phyloP scores from a whole-genome alignment of 2,329 filamentous ascomycete species.

The Clarireedia hainanense region DNA sequence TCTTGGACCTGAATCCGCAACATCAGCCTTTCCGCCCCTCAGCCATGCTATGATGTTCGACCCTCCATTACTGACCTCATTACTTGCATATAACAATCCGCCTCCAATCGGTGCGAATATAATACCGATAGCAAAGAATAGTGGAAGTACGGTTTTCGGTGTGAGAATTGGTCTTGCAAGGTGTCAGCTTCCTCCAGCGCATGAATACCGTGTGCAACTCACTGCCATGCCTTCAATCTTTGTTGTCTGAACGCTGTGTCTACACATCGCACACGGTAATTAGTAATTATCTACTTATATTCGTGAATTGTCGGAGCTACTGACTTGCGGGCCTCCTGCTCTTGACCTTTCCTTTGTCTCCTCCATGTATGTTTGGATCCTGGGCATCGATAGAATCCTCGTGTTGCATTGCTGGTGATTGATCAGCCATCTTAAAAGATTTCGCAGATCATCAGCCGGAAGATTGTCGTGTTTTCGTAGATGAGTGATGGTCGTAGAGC shows the following conservation, averaged over 20 bases:
- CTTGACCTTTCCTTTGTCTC: slow-evolving; percentile 72
- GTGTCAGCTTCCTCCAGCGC: slow-evolving; percentile 16
- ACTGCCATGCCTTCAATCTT: slow-evolving; percentile 98
- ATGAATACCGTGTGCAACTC: slow-evolving; percentile 33
- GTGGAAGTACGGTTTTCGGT: slow-evolving; percentile 82
- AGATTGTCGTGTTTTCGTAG: slow-evolving; percentile 1
- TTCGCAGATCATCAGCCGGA: slow-evolving; percentile 22
- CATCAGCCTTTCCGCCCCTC: background rate
- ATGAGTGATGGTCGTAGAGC: background rate
- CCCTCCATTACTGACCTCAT: slow-evolving; percentile 47
- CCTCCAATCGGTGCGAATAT: slow-evolving; percentile 93
- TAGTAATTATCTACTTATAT: slow-evolving; percentile 15
- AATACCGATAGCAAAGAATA: slow-evolving; percentile 85
- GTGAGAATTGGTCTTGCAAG: slow-evolving; percentile 75
- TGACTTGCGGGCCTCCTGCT: slow-evolving; percentile 84
- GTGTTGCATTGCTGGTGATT: slow-evolving; percentile 21
- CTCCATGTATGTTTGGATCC: slow-evolving; percentile 41
- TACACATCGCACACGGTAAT: slow-evolving; percentile 32
- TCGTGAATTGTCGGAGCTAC: slow-evolving; percentile 22
- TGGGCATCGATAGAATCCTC: slow-evolving; percentile 47
- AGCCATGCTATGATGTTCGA: background rate
- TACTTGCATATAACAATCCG: slow-evolving; percentile 76
- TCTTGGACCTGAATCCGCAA: slow-evolving; percentile 48
- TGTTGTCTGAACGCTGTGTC: slow-evolving; percentile 97
- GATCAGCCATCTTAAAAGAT: slow-evolving; percentile 24